Evolutionary conservation across 805 yeast species (phyloP), one percentile per base, ranked within the genome.

Genomic region (Saccharomyces kudriavzevii): DNA sequence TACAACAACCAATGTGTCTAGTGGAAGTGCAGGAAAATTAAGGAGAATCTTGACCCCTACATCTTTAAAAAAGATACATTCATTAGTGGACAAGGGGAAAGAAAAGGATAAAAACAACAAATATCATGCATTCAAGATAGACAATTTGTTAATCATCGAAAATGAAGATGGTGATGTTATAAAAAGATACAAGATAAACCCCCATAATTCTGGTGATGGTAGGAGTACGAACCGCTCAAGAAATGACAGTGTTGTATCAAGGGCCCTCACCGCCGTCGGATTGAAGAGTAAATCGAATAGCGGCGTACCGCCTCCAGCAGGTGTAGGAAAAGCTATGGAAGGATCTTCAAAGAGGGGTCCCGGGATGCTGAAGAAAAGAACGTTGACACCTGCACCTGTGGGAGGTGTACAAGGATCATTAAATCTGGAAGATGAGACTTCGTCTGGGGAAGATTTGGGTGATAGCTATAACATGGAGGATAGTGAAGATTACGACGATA

Each of bases 81-180:
- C 54, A 49, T 61, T 50, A 17, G 60, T 51, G 27, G 62, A 59
- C 24, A 60, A 63, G 17, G 43, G 43, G 13, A 35, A n/a, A 8
- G 43, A 35, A n/a, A 30, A 28, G 22, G 8, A 22, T 20, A 35
- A 35, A 35, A 35, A 35, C 24, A 20, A 29, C 10, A 58, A 52
- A 40, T 72, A 68, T 60, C 81, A 73, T 69, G 98, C 97, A 1
- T 92, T 84, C 69, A 87, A 85, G 68, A 76, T 88, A 45, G 94
- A 85, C 64, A 83, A 89, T 62, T 76, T 83, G 55, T 79, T 94
- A 52, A 77, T 89, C 54, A 85, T 94, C 54, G 99, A 92, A 69
- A 87, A 90, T 63, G 88, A 81, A 47, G 96, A 91, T 11, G 99
- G 98, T 58, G 98, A 92, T 61, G 81, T 94, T 53, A 74, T 94